Evolutionary conservation across 805 yeast genomes (phyloP).

Genomic region (Phaffomyces antillensis): DNA sequence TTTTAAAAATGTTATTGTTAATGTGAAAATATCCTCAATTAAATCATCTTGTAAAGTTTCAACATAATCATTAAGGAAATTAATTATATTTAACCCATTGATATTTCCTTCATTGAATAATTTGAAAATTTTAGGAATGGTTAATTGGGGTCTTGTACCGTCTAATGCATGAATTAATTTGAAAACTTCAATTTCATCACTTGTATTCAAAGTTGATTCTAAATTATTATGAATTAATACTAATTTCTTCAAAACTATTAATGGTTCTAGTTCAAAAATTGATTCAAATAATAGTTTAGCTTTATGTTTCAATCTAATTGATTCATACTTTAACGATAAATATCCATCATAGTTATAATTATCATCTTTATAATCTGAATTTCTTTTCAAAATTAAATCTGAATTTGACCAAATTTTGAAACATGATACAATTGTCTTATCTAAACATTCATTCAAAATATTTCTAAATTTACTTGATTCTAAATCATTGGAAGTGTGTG

Average conservation of each 20-base stretch:
- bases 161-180: slow-evolving; percentile 73
- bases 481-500: background rate
- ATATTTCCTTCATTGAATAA: slow-evolving; percentile 30
- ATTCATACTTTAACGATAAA: slow-evolving; percentile 38
- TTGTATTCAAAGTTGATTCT: background rate
- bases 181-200: slow-evolving; percentile 32
- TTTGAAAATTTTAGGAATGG: slow-evolving; percentile 61
- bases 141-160: slow-evolving; percentile 71
- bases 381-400: slow-evolving; percentile 31
- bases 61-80: slow-evolving; percentile 47
- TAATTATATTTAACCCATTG: slow-evolving; percentile 10
- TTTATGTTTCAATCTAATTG: slow-evolving; percentile 60
- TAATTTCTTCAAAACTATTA: slow-evolving; percentile 65
- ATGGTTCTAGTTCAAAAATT: slow-evolving; percentile 59
- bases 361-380: slow-evolving; percentile 10
- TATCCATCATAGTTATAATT: slow-evolving; percentile 19
- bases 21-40: slow-evolving; percentile 70
- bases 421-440: slow-evolving; percentile 46
- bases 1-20: slow-evolving; percentile 49
- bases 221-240: slow-evolving; percentile 29
- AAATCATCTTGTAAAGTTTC: slow-evolving; percentile 66
- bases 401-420: slow-evolving; percentile 68
- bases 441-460: slow-evolving; percentile 40
- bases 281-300: slow-evolving; percentile 60
- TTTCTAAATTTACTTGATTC: slow-evolving; percentile 10